Evolutionary conservation across 176 grass and related monocot species (phyloP).

Genomic region (Phoenix dactylifera): DNA sequence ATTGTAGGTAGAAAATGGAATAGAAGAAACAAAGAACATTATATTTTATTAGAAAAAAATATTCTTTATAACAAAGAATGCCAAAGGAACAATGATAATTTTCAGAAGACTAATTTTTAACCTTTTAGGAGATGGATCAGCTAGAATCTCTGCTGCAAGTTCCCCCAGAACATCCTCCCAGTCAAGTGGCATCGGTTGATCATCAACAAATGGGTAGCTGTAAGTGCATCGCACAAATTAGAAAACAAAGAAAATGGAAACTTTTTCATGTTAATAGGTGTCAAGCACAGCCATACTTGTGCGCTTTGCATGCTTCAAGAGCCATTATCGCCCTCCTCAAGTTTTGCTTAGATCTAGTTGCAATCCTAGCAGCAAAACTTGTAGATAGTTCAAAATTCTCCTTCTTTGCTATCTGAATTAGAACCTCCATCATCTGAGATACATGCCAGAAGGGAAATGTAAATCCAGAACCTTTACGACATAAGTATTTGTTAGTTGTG

Average conservation of each 20-base stretch:
- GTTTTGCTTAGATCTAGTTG: conserved; percentile 47
- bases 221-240: conserved; percentile 1
- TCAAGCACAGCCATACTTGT: conserved; percentile 26
- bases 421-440: conserved; percentile 44
- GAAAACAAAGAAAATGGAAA: neutral
- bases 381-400: conserved; percentile 45
- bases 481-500: neutral
- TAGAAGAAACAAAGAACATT: neutral
- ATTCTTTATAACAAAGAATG: no score
- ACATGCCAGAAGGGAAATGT: neutral
- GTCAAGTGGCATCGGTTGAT: conserved; percentile 48
- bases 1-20: neutral
- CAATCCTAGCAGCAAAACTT: conserved; percentile 41
- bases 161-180: conserved; percentile 52
- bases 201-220: conserved; percentile 56
- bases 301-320: conserved; percentile 57
- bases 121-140: conserved; percentile 36
- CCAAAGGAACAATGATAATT: no score
- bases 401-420: conserved; percentile 42
- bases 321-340: conserved; percentile 63
- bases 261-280: no score
- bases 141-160: conserved; percentile 55
- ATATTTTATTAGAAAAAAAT: no score
- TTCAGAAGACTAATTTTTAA: neutral
- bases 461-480: conserved; percentile 5